Evolutionary conservation across 768 basidiomycete genomes (phyloP).

Genomic region (Podaxis mareebaensis): DNA sequence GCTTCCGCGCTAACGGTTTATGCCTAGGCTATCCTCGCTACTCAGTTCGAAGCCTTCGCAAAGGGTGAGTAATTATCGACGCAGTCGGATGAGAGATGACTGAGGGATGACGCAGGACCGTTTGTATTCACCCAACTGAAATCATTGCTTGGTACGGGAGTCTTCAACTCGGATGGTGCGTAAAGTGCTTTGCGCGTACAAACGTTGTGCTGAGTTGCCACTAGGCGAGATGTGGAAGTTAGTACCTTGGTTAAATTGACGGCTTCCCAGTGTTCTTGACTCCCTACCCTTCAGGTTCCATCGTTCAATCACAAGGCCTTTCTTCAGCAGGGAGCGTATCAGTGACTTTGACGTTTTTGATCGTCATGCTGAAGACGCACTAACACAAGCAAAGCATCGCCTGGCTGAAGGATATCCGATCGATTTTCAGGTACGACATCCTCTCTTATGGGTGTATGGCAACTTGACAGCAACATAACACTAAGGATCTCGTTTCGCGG

Average conservation of each 20-base stretch:
- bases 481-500: constrained; percentile 41
- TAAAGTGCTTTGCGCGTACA: constrained; percentile 1
- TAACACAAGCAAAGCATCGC: constrained; percentile 44
- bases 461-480: not conserved
- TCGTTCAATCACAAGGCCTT: constrained; percentile 65
- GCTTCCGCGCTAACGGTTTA: not conserved
- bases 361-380: constrained; percentile 47
- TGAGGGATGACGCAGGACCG: constrained; percentile 26
- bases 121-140: constrained; percentile 26
- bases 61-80: constrained; percentile 32
- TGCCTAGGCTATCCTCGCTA: constrained; percentile 39
- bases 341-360: constrained; percentile 64
- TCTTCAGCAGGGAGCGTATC: constrained; percentile 61
- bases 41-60: constrained; percentile 44
- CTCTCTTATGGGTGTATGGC: not conserved
- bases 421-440: constrained; percentile 53
- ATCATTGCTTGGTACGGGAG: constrained; percentile 51
- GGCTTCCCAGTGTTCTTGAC: not conserved
- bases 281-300: constrained; percentile 43
- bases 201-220: not conserved
- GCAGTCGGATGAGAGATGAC: not conserved
- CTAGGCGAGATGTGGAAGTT: constrained; percentile 69
- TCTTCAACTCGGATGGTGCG: constrained; percentile 61
- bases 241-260: constrained; percentile 17
- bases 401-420: constrained; percentile 48